A percentile compares a stretch with the other conserved stretches of the same genome.
phyloP scores from a whole-genome alignment of 345 rosid species.

The Citrus hindsii region DNA sequence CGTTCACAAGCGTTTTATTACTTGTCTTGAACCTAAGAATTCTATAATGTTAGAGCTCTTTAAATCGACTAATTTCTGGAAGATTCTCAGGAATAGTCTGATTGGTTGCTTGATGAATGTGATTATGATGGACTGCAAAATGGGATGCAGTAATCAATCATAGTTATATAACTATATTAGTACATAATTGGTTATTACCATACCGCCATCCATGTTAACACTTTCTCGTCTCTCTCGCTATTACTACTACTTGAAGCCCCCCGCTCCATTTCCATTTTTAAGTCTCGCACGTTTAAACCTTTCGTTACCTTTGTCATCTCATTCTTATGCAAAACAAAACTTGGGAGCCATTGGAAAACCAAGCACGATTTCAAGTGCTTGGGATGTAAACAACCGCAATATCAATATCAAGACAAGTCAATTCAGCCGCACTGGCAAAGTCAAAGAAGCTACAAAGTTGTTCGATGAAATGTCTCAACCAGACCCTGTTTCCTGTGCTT shows the following conservation, averaged over 20 bases:
- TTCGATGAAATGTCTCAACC: slow-evolving; percentile 41
- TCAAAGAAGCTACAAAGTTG: slow-evolving; percentile 33
- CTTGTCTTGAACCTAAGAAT: too few species aligned
- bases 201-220: too few species aligned
- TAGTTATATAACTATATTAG: too few species aligned
- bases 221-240: neutral
- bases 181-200: too few species aligned
- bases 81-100: too few species aligned
- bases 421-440: slow-evolving; percentile 32
- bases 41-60: too few species aligned
- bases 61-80: too few species aligned
- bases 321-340: slow-evolving; percentile 13
- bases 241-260: neutral
- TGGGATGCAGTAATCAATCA: too few species aligned
- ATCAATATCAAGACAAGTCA: slow-evolving; percentile 25
- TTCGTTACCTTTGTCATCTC: slow-evolving; percentile 28
- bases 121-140: too few species aligned
- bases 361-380: neutral
- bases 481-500: slow-evolving; percentile 41
- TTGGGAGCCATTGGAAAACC: neutral
- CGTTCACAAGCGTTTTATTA: too few species aligned
- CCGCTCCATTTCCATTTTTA: neutral
- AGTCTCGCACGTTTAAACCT: slow-evolving; percentile 1
- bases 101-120: too few species aligned
- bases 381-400: slow-evolving; percentile 27